phyloP scores from a whole-genome alignment of 2,329 filamentous ascomycete species.

The Chalaropsis ovoidea region DNA sequence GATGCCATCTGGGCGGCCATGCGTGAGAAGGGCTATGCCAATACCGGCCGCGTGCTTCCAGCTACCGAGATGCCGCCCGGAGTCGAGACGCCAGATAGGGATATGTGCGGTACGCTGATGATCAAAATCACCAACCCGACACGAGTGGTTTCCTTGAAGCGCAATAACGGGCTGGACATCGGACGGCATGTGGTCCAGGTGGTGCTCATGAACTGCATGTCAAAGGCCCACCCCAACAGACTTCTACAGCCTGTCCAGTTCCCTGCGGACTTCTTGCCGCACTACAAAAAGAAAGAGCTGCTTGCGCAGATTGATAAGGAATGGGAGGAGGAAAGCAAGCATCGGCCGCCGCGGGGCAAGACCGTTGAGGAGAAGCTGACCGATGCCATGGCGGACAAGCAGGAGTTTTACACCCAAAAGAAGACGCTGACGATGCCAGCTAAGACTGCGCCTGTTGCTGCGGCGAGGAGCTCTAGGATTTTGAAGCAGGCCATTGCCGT shows the following conservation, averaged over 20 bases:
- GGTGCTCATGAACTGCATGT: background rate
- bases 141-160: constrained; percentile 11
- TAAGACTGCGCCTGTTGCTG: background rate
- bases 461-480: background rate
- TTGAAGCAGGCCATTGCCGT: background rate
- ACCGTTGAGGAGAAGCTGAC: background rate
- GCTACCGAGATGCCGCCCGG: background rate
- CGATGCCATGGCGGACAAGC: background rate
- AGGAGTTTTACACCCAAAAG: background rate
- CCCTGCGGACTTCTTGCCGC: constrained; percentile 20
- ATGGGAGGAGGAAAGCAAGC: constrained; percentile 7
- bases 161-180: constrained; percentile 7
- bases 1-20: constrained; percentile 23
- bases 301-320: constrained; percentile 16
- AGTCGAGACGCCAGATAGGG: background rate
- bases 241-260: constrained; percentile 19
- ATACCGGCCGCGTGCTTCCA: constrained; percentile 21
- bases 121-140: constrained; percentile 20
- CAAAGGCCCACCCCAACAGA: background rate
- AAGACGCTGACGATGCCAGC: too few species aligned
- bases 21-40: constrained; percentile 21
- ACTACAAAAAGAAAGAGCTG: constrained; percentile 21
- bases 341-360: background rate
- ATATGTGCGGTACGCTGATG: constrained; percentile 23
- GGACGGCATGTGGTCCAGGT: constrained; percentile 18